Evolutionary conservation across 2,329 filamentous ascomycete genomes (phyloP).

Genomic region (Alternaria ethzedia): DNA sequence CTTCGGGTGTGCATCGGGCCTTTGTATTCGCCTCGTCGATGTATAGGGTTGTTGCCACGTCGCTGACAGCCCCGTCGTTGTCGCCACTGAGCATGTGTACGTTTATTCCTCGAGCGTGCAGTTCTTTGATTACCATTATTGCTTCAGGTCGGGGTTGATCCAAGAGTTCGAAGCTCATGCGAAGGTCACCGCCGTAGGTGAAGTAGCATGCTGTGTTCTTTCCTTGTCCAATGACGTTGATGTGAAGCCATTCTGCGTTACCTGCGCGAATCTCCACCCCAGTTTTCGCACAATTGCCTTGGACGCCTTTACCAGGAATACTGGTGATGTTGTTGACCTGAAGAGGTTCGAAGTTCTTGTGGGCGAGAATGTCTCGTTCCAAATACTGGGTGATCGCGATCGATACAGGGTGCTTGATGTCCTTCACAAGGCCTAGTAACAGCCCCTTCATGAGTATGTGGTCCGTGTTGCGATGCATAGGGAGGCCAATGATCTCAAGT

Average conservation of each 20-base stretch:
- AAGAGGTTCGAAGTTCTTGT: slow-evolving; percentile 9
- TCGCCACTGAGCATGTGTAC: slow-evolving; percentile 66
- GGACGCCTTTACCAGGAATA: slow-evolving; percentile 54
- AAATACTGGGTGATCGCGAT: slow-evolving; percentile 48
- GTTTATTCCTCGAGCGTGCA: slow-evolving; percentile 56
- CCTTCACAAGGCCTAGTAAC: slow-evolving; percentile 51
- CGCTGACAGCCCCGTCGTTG: slow-evolving; percentile 55
- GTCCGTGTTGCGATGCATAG: slow-evolving; percentile 21
- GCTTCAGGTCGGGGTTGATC: slow-evolving; percentile 59
- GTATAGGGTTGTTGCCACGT: slow-evolving; percentile 50
- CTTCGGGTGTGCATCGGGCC: slow-evolving; percentile 57
- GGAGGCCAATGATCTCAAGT: slow-evolving; percentile 46
- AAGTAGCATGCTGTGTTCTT: slow-evolving; percentile 44
- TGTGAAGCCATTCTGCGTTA: slow-evolving; percentile 56
- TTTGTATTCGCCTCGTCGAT: slow-evolving; percentile 51
- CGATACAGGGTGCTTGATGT: slow-evolving; percentile 61
- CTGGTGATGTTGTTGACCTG: slow-evolving; percentile 39
- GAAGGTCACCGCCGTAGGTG: slow-evolving; percentile 44
- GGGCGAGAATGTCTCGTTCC: slow-evolving; percentile 4
- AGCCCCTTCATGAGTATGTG: slow-evolving; percentile 21
- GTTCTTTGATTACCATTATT: slow-evolving; percentile 57
- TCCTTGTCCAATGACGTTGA: slow-evolving; percentile 36
- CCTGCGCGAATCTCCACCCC: slow-evolving; percentile 50
- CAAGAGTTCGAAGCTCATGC: slow-evolving; percentile 60
- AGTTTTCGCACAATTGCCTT: slow-evolving; percentile 42